Base-by-base conservation (phyloP, 257 asterid species). In the Primulina eburnea region DNA sequence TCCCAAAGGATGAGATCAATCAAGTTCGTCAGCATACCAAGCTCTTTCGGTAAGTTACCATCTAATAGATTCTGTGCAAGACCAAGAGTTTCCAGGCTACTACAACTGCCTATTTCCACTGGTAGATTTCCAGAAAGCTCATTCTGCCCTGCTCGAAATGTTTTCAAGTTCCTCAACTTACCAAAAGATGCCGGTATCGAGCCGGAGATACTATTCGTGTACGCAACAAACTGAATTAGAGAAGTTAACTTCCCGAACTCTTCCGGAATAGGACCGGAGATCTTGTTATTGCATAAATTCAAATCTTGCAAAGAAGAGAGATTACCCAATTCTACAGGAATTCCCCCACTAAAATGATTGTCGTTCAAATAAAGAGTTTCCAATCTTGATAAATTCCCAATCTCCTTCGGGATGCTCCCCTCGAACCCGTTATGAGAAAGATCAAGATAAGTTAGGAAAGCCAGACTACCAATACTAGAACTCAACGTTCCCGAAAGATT, bases 111-210 rank as follows among this genome's bases (percentile, higher is more conserved):
- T 64, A 92, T 80, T 63, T 84, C 92, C 1, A 86, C 29, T 0
- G 96, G 98, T 70, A 92, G 78, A 76, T 80, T 88, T 60, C 96
- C 98, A 0, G 97, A 87, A 60, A 92, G 77, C 5, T 78, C 79
- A 76, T 92, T 92, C 78, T 90, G 92, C 71, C 98, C 98, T 5
- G 89, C 92, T 43, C 98, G 89, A 58, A 92, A 87, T 11, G 62
- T 78, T 40, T 52, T 71, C 86, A 92, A 76, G 67, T 70, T 85
- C 61, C 52, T 83, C 70, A 92, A 65, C 70, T 85, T 87, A 17
- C 97, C 95, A 16, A 92, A 74, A 16, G 96, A 84, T 3, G 14
- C 68, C 29, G 96, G 98, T 80, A 92, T 60, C 17, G 89, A 74
- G 70, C 98, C 98, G 0, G 95, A 76, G 73, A 92, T 83, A 75